These are phyloP conservation scores for Penicillium arizonense DNA, from an alignment of 495 filamentous ascomycete genomes.

Conservation along the genomic window DNA sequence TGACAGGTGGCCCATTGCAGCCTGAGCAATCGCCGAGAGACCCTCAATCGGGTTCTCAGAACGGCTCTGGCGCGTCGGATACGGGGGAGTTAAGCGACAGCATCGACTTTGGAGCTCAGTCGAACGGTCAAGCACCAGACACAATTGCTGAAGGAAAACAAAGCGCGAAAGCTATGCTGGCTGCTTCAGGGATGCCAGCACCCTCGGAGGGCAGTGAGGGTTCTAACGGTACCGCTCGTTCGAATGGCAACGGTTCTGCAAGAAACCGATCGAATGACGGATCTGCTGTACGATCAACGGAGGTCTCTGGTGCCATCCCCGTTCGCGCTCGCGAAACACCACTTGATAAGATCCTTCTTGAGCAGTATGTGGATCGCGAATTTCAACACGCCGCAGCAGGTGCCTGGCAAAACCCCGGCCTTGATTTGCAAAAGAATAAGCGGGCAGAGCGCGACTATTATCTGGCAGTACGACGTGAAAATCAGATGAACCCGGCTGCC, in stretches of 20 bases:
- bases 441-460: conserved; percentile 54
- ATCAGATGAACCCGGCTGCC: conserved; percentile 54
- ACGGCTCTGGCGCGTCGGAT: conserved; percentile 24
- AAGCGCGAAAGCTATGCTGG: conserved; percentile 56
- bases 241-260: conserved; percentile 42
- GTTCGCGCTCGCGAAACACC: conserved; percentile 39
- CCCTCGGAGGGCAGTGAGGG: conserved; percentile 26
- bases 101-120: conserved; percentile 18
- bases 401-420: conserved; percentile 42
- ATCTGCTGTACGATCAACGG: conserved; percentile 39
- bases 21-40: conserved; percentile 24
- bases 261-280: conserved; percentile 63
- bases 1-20: conserved; percentile 21
- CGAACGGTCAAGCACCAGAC: conserved; percentile 34
- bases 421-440: conserved; percentile 51
- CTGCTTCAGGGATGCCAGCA: conserved; percentile 41
- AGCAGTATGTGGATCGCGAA: conserved; percentile 78
- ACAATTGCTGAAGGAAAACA: conserved; percentile 56
- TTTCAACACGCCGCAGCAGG: conserved; percentile 59
- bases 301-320: conserved; percentile 24
- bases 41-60: conserved; percentile 27
- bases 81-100: conserved; percentile 24
- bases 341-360: conserved; percentile 59
- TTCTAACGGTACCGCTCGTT: conserved; percentile 29
- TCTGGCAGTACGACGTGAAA: conserved; percentile 46